Conservation (phyloP, 116 monocot species). For the Papilionanthe hybrid region DNA sequence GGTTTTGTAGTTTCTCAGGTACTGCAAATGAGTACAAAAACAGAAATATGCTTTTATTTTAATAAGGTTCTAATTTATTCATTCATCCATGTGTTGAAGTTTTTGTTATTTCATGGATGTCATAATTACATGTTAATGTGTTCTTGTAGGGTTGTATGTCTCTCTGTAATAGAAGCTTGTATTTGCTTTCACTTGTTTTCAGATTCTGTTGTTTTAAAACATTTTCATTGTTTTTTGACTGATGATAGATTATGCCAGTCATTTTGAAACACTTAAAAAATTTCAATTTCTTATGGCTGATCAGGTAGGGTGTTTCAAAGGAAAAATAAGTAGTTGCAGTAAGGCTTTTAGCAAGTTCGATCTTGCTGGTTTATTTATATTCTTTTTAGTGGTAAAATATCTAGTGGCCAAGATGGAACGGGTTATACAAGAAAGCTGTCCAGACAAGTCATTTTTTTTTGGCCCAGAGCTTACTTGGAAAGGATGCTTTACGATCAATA, state of each 20-base stretch:
- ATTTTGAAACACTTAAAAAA: neutral
- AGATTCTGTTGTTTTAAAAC: neutral
- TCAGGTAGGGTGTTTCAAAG: neutral
- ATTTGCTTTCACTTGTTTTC: neutral
- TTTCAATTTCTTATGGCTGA: neutral
- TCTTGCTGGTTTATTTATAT: neutral
- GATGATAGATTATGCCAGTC: neutral
- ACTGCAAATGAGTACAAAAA: constrained; percentile 1
- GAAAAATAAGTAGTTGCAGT: neutral
- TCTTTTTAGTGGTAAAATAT: neutral
- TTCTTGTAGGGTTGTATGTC: neutral
- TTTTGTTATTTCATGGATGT: too few relatives aligned
- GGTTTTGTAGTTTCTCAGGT: constrained; percentile 96
- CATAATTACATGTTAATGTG: neutral
- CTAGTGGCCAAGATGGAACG: neutral
- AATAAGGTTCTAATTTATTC: neutral
- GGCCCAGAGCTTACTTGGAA: neutral
- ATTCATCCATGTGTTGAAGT: neutral
- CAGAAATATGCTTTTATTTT: neutral
- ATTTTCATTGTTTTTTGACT: neutral
- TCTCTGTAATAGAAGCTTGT: neutral
- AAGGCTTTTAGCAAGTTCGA: neutral
- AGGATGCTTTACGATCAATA: neutral
- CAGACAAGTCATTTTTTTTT: neutral
- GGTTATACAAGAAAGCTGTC: neutral